Conservation (phyloP, 768 basidiomycete species). For the Psilocybe subaeruginosa region DNA sequence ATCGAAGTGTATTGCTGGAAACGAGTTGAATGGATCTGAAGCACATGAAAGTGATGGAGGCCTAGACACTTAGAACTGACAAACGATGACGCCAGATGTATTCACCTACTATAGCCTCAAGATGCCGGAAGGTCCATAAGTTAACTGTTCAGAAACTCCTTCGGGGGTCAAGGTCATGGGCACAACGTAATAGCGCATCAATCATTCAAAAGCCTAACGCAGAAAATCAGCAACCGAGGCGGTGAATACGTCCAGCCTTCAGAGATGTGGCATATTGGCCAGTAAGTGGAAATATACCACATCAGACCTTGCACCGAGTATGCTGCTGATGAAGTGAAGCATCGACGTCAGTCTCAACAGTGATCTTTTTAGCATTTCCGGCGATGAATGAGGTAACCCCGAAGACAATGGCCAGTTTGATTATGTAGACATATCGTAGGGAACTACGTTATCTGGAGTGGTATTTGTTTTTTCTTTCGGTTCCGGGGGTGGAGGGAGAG, state of each 20-base stretch:
- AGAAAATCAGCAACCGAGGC: not conserved
- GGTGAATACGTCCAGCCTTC: not conserved
- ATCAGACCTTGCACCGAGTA: not conserved
- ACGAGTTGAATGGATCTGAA: not conserved
- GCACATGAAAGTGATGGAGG: not conserved
- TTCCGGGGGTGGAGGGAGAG: constrained; percentile 37
- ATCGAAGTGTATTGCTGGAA: not conserved
- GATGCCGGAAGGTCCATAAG: no score
- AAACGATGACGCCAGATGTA: not conserved
- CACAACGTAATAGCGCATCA: not conserved
- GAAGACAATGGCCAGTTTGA: not conserved
- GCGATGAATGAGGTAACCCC: not conserved
- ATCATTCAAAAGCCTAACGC: not conserved
- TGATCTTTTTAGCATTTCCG: not conserved
- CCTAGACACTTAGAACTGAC: not conserved
- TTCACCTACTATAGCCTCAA: no score
- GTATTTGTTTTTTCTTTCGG: constrained; percentile 25
- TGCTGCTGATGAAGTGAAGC: not conserved
- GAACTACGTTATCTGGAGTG: constrained; percentile 12
- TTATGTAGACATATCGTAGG: constrained; percentile 31
- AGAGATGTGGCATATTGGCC: not conserved
- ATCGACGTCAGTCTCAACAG: not conserved
- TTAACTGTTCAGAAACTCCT: not conserved
- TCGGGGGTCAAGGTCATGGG: not conserved
- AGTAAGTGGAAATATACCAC: not conserved